Conservation (phyloP, 2,329 filamentous ascomycete species). For the Waltergamsia citrina region DNA sequence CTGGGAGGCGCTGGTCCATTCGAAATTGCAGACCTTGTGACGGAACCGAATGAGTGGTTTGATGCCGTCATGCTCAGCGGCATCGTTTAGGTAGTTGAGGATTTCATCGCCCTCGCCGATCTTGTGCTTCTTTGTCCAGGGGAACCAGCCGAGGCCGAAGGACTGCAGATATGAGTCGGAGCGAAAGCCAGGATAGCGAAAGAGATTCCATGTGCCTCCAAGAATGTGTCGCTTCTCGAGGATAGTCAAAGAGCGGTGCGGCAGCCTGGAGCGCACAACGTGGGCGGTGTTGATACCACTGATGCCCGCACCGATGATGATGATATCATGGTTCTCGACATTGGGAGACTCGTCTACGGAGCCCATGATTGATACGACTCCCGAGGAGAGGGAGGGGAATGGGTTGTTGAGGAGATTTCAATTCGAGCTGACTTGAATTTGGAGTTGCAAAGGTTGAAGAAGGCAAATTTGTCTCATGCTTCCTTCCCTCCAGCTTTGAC, state of each 20-base stretch:
- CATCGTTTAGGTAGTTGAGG: constrained; percentile 37
- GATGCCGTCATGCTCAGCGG: constrained; percentile 37
- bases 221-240: constrained; percentile 54
- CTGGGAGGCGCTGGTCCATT: constrained; percentile 44
- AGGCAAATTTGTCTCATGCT: no score
- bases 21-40: constrained; percentile 32
- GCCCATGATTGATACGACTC: constrained; percentile 3
- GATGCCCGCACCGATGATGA: constrained; percentile 61
- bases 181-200: constrained; percentile 65
- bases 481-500: no score
- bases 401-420: not conserved
- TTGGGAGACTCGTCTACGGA: not conserved
- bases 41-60: constrained; percentile 38
- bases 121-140: constrained; percentile 48
- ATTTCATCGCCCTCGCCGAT: constrained; percentile 42
- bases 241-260: constrained; percentile 46
- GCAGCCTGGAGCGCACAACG: constrained; percentile 46
- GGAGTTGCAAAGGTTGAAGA: not conserved
- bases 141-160: constrained; percentile 62
- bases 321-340: constrained; percentile 29
- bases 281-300: constrained; percentile 66
- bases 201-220: constrained; percentile 73
- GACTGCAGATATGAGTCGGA: constrained; percentile 54
- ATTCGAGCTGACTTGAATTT: no score
- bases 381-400: not conserved